Evolutionary conservation across 2,329 filamentous ascomycete genomes (phyloP), one percentile per base, ranked within the genome.

Genomic region (Aspergillus brasiliensis): DNA sequence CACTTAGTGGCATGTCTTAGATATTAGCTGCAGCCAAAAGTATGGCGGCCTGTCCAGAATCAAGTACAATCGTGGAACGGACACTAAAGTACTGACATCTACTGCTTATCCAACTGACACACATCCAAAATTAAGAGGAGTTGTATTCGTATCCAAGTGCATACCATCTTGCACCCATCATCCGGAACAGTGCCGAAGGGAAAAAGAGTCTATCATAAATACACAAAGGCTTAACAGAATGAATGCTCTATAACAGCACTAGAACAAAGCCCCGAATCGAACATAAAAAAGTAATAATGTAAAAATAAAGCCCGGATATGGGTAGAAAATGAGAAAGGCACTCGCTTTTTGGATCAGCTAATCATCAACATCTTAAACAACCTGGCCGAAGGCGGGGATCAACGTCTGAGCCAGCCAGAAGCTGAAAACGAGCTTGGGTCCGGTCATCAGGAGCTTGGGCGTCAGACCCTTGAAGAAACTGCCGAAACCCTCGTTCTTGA

Each of bases 331-430:
- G 31, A 60, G 40, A 60, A 58, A 49, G 60, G 62, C 56, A 60
- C 47, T 53, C 58, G 58, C 62, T 61, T 58, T 60, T 59, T 62
- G 51, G 61, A 58, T 61, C 61, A 58, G 47, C 49, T 56, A 58
- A 57, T 65, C 58, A 44, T 58, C 49, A 31, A 60, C 58, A 56
- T 69, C 66, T 34, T 83, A 87, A 75, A 87, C 79, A 60, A 88
- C 75, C 77, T 87, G 86, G 72, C 86, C 91, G 78, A 98, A 98
- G 40, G 92, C 90, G 54, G 95, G 95, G 74, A 99, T 99, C 71
- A 99, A 83, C 28, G 95, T 98, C 84, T 99, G 95, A 59, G 95
- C 95, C 74, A 99, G 87, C 95, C 95, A 99, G 88, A 99, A 99
- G 62, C 93, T 97, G 84, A 99, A 99, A 64, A 98, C 95, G 62